Conservation (phyloP, 2,329 filamentous ascomycete species). For the Dothistroma pini region DNA sequence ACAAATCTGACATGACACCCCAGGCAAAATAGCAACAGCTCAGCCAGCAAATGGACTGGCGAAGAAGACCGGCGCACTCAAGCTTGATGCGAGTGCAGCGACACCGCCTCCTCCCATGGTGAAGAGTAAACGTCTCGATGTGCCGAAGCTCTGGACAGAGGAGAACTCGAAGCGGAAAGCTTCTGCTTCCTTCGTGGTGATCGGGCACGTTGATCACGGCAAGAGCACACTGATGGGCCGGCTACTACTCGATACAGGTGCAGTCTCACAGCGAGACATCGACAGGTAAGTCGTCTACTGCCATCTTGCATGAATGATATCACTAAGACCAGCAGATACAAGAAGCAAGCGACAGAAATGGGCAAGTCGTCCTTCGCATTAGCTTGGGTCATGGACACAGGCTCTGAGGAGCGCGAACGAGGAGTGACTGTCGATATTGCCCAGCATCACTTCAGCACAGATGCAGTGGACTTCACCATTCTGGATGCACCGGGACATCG, state of each 20-base stretch:
- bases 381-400: slow-evolving; percentile 94
- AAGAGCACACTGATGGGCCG: slow-evolving; percentile 98
- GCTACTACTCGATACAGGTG: slow-evolving; percentile 81
- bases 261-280: slow-evolving; percentile 81
- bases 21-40: slow-evolving; percentile 20
- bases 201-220: slow-evolving; percentile 93
- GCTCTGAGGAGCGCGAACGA: slow-evolving; percentile 75
- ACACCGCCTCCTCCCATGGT: slow-evolving; percentile 38
- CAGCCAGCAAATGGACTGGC: slow-evolving; percentile 23
- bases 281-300: slow-evolving; percentile 53
- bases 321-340: slow-evolving; percentile 25
- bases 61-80: slow-evolving; percentile 32
- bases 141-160: slow-evolving; percentile 42
- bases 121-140: slow-evolving; percentile 76
- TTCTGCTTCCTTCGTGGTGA: slow-evolving; percentile 31
- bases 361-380: slow-evolving; percentile 95
- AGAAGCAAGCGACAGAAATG: slow-evolving; percentile 79
- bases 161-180: slow-evolving; percentile 23
- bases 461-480: slow-evolving; percentile 83
- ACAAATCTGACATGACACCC: slow-evolving; percentile 15
- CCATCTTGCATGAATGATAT: not conserved
- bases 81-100: slow-evolving; percentile 22
- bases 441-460: slow-evolving; percentile 89
- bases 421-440: slow-evolving; percentile 97
- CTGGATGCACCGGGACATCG: slow-evolving; percentile 91